Evolutionary conservation across 768 basidiomycete species (phyloP).

Genomic region (Mycena albidolilacea): DNA sequence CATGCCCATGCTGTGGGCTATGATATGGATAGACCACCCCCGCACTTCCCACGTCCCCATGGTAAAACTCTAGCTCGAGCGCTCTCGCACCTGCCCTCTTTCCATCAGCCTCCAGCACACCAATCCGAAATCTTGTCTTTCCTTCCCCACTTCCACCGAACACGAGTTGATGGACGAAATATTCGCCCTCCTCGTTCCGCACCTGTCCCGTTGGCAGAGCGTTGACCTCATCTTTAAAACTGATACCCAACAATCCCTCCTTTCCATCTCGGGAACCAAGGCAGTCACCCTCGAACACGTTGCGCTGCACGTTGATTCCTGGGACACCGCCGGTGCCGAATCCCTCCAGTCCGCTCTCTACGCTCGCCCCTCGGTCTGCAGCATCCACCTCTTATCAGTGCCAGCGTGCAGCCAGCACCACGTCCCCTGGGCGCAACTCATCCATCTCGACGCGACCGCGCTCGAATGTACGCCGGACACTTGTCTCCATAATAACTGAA

Average conservation of each 20-base stretch:
- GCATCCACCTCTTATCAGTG: slow-evolving; percentile 16
- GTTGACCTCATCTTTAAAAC: slow-evolving; percentile 29
- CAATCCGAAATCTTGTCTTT: slow-evolving; percentile 36
- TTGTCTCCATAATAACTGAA: slow-evolving; percentile 18
- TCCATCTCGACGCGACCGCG: slow-evolving; percentile 16
- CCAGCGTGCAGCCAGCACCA: neutral
- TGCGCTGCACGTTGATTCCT: slow-evolving; percentile 32
- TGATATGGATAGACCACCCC: slow-evolving; percentile 38
- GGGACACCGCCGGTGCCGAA: slow-evolving; percentile 33
- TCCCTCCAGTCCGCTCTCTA: slow-evolving; percentile 29
- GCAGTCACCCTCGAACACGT: slow-evolving; percentile 31
- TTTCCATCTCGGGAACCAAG: slow-evolving; percentile 6
- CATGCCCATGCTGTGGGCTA: slow-evolving; percentile 36
- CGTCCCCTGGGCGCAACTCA: slow-evolving; percentile 30
- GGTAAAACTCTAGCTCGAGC: slow-evolving; percentile 38
- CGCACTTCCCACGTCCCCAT: slow-evolving; percentile 31
- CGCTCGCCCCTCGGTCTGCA: slow-evolving; percentile 28
- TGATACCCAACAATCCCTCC: slow-evolving; percentile 26
- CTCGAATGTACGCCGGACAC: slow-evolving; percentile 35
- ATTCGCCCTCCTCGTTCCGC: slow-evolving; percentile 33
- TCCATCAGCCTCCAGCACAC: slow-evolving; percentile 38
- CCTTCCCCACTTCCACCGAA: slow-evolving; percentile 32
- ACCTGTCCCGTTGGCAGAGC: slow-evolving; percentile 31
- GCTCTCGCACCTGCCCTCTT: slow-evolving; percentile 31
- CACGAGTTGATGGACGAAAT: slow-evolving; percentile 36